A percentile compares a stretch with the other conserved stretches of the same genome.
Evolutionary conservation across 2,329 filamentous ascomycete species (phyloP).

Genomic region (Claviceps fusiformis): DNA sequence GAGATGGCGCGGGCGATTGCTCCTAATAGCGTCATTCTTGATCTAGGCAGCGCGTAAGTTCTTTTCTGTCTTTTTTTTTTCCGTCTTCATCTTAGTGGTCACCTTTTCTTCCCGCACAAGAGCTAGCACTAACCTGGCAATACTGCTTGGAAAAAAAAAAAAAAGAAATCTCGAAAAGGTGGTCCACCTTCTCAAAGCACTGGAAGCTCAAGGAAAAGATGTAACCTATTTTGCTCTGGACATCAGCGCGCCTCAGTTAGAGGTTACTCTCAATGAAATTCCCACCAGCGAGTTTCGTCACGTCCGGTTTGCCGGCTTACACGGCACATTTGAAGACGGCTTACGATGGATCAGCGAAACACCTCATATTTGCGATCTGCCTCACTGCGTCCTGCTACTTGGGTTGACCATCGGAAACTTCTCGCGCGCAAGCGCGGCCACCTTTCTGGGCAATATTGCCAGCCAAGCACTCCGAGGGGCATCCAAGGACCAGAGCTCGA

Average conservation of each 20-base stretch:
- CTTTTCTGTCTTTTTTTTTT: background rate
- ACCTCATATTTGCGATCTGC: background rate
- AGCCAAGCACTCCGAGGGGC: background rate
- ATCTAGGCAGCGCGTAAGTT: background rate
- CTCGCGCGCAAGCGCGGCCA: background rate
- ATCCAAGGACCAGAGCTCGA: background rate
- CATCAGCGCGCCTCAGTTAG: background rate
- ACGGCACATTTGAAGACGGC: constrained; percentile 1
- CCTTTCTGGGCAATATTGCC: background rate
- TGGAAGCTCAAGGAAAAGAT: background rate
- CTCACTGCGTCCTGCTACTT: constrained; percentile 1
- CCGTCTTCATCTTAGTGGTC: background rate
- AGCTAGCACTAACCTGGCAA: background rate
- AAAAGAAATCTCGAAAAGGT: background rate
- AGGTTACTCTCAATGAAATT: background rate
- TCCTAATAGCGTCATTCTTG: background rate
- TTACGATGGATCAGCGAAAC: background rate
- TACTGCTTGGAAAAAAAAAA: background rate
- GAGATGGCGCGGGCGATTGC: background rate
- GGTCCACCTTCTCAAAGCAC: background rate
- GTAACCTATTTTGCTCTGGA: background rate
- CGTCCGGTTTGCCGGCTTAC: background rate
- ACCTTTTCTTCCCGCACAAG: background rate
- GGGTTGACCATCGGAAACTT: constrained; percentile 1
- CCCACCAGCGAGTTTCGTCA: background rate